Conservation (phyloP, 768 basidiomycete species). For the Podaxis sp. region DNA sequence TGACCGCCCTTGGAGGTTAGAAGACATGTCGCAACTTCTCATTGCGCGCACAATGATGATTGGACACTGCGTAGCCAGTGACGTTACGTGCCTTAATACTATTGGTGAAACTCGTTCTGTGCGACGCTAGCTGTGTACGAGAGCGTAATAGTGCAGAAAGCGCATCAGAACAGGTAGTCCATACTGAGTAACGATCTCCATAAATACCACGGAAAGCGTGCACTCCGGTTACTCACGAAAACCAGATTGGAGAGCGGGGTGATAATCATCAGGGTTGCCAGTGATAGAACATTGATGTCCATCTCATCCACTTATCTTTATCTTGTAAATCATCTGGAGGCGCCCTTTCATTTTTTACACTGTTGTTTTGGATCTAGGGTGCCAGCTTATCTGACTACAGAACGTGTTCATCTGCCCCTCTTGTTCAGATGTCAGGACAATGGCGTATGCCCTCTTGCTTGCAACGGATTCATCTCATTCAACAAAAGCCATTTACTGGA, state of each 20-base stretch:
- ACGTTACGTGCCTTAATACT: constrained; percentile 11
- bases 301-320: background rate
- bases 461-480: background rate
- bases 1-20: background rate
- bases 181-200: background rate
- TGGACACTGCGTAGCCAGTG: background rate
- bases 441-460: background rate
- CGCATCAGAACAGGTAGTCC: constrained; percentile 2
- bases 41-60: background rate
- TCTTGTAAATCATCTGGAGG: background rate
- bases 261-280: constrained; percentile 1
- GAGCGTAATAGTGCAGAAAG: background rate
- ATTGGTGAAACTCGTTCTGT: background rate
- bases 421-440: background rate
- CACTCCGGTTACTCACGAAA: constrained; percentile 6
- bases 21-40: background rate
- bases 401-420: background rate
- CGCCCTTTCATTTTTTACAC: background rate
- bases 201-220: background rate
- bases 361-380: background rate
- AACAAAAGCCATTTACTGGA: background rate
- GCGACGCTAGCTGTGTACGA: background rate
- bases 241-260: background rate
- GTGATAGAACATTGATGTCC: background rate
- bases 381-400: background rate